Conservation (phyloP, 768 basidiomycete species). For the Boletus sp. region DNA sequence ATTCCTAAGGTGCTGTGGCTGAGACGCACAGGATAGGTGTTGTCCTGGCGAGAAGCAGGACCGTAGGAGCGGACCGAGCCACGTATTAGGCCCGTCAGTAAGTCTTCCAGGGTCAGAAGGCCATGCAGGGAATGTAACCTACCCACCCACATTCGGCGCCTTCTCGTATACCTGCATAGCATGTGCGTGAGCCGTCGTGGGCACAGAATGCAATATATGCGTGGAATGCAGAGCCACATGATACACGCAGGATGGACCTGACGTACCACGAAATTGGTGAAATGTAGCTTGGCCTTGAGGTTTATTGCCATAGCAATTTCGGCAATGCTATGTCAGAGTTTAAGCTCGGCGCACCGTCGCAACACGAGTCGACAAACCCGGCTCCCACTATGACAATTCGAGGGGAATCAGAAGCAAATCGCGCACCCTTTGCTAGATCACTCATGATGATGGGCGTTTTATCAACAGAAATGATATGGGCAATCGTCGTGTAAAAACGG, state of each 20-base stretch:
- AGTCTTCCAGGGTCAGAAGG: neutral
- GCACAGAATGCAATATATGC: neutral
- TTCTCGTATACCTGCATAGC: conserved; percentile 1
- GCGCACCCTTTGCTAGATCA: neutral
- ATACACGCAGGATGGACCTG: neutral
- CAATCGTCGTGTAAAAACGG: neutral
- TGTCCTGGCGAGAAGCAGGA: neutral
- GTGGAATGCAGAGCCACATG: conserved; percentile 3
- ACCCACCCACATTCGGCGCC: neutral
- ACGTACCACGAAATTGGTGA: conserved; percentile 49
- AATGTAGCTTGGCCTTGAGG: conserved; percentile 15
- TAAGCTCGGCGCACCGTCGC: neutral
- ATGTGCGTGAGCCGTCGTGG: conserved; percentile 21
- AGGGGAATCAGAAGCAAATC: neutral
- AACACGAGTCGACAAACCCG: neutral
- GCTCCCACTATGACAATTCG: neutral
- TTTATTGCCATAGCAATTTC: conserved; percentile 2
- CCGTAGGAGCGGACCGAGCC: neutral
- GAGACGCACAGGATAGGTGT: conserved; percentile 3
- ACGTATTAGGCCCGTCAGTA: neutral
- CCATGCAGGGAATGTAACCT: neutral
- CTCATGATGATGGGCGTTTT: neutral
- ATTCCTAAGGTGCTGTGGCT: neutral
- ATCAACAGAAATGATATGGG: neutral
- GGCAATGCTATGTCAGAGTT: neutral